A percentile compares a stretch with the other conserved stretches of the same genome.
Evolutionary conservation across 2,329 filamentous ascomycete genomes (phyloP).

Genomic region (Colletotrichum limetticola): DNA sequence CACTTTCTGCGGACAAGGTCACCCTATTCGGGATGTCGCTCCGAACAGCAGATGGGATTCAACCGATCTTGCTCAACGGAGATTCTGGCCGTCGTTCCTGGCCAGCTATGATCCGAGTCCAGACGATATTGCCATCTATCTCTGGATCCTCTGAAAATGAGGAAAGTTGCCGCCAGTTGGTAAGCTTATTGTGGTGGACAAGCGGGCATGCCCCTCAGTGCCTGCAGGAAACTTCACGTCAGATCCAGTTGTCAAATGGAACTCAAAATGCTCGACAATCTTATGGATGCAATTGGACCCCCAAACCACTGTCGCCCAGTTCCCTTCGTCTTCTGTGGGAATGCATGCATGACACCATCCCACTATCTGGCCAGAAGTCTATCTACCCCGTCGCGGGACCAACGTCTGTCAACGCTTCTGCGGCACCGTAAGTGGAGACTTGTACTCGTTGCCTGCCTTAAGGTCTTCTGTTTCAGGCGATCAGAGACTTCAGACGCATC

Average conservation of each 20-base stretch:
- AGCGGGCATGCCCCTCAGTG: neutral
- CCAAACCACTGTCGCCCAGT: neutral
- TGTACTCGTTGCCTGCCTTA: neutral
- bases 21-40: conserved; percentile 3
- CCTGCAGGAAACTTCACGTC: neutral
- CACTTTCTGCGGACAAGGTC: neutral
- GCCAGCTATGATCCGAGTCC: neutral
- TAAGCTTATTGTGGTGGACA: neutral
- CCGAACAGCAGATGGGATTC: neutral
- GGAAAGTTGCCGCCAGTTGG: neutral
- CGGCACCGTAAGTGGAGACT: neutral
- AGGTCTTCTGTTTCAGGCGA: conserved; percentile 31
- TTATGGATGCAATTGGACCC: neutral
- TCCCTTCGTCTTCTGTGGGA: neutral
- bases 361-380: neutral
- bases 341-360: neutral
- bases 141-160: too few relatives aligned
- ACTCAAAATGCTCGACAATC: neutral
- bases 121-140: neutral
- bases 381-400: neutral
- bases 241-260: neutral
- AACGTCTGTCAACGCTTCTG: neutral
- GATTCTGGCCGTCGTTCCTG: neutral
- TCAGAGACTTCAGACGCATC: conserved; percentile 32
- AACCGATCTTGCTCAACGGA: neutral